Conservation (phyloP, 371 early-diverging fungal species). For the Ordospora colligata region DNA sequence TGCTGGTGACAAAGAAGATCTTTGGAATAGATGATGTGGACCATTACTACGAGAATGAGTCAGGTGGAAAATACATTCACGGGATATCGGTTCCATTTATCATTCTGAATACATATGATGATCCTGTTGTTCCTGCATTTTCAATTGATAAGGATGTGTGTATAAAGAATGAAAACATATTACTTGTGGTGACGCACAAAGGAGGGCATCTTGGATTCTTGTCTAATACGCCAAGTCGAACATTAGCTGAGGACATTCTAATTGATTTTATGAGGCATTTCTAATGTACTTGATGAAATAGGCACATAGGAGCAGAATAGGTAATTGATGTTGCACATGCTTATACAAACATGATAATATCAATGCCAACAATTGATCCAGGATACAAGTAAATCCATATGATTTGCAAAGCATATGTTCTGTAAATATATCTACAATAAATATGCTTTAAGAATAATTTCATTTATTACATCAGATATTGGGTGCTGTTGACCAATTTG, state of each 20-base stretch:
- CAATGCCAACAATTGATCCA: no score
- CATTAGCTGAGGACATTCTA: conserved; percentile 51
- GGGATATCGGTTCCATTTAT: conserved; percentile 66
- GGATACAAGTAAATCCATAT: neutral
- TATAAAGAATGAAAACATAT: conserved; percentile 68
- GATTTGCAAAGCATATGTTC: neutral
- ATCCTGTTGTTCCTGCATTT: conserved; percentile 70
- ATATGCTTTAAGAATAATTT: neutral
- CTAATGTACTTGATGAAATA: no score
- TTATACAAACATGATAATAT: no score
- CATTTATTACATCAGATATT: neutral
- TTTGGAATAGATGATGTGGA: conserved; percentile 16
- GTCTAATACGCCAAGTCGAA: conserved; percentile 29
- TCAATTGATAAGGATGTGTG: conserved; percentile 70
- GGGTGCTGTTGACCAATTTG: no score
- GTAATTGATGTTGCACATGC: no score
- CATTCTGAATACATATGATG: conserved; percentile 74
- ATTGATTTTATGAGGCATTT: conserved; percentile 42
- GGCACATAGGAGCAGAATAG: no score
- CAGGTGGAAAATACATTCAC: conserved; percentile 34
- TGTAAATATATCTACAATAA: neutral
- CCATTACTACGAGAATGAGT: conserved; percentile 51
- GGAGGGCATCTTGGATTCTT: conserved; percentile 86
- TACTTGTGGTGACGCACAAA: conserved; percentile 70
- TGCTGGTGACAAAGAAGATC: conserved; percentile 5